Percentiles rank a stretch among this genome's conserved stretches.
Conservation (phyloP, 192 early-diverging fungal species). For the Linnemannia schmuckeri region DNA sequence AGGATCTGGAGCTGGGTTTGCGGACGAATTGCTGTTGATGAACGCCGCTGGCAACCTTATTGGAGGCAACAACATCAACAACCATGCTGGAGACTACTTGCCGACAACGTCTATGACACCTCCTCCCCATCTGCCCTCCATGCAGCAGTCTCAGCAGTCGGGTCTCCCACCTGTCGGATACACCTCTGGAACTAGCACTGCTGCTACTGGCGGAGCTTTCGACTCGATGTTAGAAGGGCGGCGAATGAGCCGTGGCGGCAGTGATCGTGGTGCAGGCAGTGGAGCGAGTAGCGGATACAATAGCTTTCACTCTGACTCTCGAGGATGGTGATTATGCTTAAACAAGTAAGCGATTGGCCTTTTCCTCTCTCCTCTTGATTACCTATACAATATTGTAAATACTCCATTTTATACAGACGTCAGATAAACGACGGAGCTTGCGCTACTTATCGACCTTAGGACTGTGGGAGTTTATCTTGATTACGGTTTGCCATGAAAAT, state of each 20-base stretch:
- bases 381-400: too few species aligned
- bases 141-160: not conserved
- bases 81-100: not conserved
- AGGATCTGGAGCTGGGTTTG: slow-evolving; percentile 12
- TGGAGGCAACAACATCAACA: not conserved
- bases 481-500: too few species aligned
- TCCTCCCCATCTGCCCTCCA: not conserved
- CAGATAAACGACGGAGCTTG: too few species aligned
- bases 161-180: not conserved
- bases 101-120: not conserved
- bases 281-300: slow-evolving; percentile 41
- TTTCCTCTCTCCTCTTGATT: not conserved
- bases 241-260: slow-evolving; percentile 45
- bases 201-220: slow-evolving; percentile 12
- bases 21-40: slow-evolving; percentile 7
- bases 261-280: slow-evolving; percentile 39
- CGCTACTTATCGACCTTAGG: too few species aligned
- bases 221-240: slow-evolving; percentile 39
- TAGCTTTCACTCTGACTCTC: slow-evolving; percentile 45
- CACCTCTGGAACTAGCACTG: not conserved
- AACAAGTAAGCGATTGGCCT: not conserved
- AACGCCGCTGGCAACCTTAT: not conserved
- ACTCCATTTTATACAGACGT: too few species aligned
- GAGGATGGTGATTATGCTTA: slow-evolving; percentile 12
- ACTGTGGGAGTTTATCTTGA: too few species aligned